Conservation (phyloP, 768 basidiomycete genomes). For the Pleurotus citrinopileatus region DNA sequence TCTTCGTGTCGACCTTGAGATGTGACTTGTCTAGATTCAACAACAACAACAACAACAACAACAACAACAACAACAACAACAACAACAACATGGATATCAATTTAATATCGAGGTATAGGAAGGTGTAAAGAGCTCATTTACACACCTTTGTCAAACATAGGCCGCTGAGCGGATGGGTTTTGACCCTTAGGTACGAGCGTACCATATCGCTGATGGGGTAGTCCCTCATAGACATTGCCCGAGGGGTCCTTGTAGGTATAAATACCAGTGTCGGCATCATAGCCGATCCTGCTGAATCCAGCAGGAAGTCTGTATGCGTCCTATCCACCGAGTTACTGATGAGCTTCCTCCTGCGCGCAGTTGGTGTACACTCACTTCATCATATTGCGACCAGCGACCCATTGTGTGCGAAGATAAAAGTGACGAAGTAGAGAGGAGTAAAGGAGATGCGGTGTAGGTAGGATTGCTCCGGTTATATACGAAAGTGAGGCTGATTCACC, state of each 20-base stretch:
- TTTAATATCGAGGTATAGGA: too few species aligned
- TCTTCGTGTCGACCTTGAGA: not conserved
- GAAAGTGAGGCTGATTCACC: too few species aligned
- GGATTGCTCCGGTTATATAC: not conserved
- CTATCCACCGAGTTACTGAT: not conserved
- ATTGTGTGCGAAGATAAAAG: too few species aligned
- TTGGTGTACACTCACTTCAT: conserved; percentile 6
- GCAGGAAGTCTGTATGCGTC: conserved; percentile 13
- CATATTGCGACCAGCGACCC: conserved; percentile 9
- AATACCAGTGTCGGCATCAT: conserved; percentile 12
- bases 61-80: too few species aligned
- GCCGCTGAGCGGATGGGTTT: not conserved
- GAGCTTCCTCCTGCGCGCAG: not conserved
- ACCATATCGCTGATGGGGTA: conserved; percentile 9
- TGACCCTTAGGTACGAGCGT: not conserved
- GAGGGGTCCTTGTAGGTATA: conserved; percentile 10
- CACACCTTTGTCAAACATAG: conserved; percentile 6
- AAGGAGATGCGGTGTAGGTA: not conserved
- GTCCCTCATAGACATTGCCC: not conserved
- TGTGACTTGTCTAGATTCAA: not conserved
- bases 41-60: too few species aligned
- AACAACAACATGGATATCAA: too few species aligned
- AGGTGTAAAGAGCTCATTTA: too few species aligned
- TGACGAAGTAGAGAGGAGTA: not conserved
- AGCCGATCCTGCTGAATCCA: conserved; percentile 10